Conservation (phyloP, 441 rosid species). For the Gossypium schwendimanii region DNA sequence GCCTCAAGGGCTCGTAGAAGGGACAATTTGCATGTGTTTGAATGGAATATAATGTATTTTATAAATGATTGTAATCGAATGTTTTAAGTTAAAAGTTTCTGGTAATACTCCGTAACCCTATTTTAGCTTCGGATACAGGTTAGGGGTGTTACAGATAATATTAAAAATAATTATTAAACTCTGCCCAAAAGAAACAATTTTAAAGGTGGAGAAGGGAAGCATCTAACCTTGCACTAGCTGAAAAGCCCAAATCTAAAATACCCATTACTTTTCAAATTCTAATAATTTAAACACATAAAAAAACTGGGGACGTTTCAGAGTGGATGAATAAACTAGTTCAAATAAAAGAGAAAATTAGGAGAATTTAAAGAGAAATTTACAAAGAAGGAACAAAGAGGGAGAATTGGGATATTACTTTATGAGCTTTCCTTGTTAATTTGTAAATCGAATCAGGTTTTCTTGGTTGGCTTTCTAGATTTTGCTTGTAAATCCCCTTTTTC, state of each 20-base stretch:
- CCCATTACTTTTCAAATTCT: not conserved
- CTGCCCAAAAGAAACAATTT: no score
- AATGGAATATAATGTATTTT: no score
- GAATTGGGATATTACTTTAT: not conserved
- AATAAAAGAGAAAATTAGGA: not conserved
- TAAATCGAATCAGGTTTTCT: not conserved
- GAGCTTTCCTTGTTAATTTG: slow-evolving; percentile 2
- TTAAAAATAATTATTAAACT: no score
- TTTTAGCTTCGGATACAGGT: no score
- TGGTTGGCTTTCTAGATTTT: slow-evolving; percentile 9
- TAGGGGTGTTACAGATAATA: no score
- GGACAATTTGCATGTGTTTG: no score
- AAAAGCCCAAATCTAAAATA: slow-evolving; percentile 23
- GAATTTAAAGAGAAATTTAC: not conserved
- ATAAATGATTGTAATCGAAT: no score
- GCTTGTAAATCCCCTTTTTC: not conserved
- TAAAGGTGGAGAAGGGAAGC: no score
- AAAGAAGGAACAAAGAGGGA: not conserved
- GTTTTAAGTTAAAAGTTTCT: no score
- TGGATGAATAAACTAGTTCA: slow-evolving; percentile 2
- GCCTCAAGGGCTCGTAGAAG: no score
- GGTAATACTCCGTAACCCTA: no score
- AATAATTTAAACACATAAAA: not conserved
- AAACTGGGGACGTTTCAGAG: slow-evolving; percentile 4
- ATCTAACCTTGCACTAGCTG: slow-evolving; percentile 11